phyloP scores from a whole-genome alignment of 768 basidiomycete species.

The Russula lepida region DNA sequence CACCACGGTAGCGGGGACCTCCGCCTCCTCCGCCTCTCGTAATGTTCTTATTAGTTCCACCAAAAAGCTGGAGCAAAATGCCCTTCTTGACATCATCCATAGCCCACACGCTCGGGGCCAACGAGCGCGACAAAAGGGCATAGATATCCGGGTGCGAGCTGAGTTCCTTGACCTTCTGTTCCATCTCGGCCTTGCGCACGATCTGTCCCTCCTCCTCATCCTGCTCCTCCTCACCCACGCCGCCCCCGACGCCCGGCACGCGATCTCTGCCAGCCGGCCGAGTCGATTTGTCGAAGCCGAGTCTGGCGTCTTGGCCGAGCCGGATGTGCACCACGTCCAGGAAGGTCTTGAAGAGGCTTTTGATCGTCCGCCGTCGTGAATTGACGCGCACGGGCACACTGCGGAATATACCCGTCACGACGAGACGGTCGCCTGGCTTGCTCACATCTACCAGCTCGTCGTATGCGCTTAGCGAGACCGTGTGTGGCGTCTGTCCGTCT shows the following conservation, averaged over 20 bases:
- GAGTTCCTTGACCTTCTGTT: conserved; percentile 66
- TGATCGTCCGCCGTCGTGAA: conserved; percentile 82
- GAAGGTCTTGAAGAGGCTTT: conserved; percentile 96
- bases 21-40: conserved; percentile 89
- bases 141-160: conserved; percentile 76
- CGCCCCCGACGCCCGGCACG: conserved; percentile 51
- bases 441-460: conserved; percentile 96
- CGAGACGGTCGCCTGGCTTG: conserved; percentile 90
- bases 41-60: conserved; percentile 96
- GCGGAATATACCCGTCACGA: conserved; percentile 90
- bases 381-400: conserved; percentile 95
- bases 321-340: conserved; percentile 91
- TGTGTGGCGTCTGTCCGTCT: conserved; percentile 97
- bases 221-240: conserved; percentile 57
- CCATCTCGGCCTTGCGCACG: conserved; percentile 56
- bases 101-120: conserved; percentile 95
- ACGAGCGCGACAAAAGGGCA: conserved; percentile 69
- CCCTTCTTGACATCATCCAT: conserved; percentile 99
- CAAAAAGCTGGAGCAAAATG: conserved; percentile 90
- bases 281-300: conserved; percentile 76
- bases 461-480: conserved; percentile 94
- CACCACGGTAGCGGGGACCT: conserved; percentile 92
- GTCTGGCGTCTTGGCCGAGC: conserved; percentile 51
- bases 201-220: conserved; percentile 37
- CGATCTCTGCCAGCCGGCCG: conserved; percentile 61